Conservation (phyloP, 352 stramenopile species). For the Thraustotheca clavata region DNA sequence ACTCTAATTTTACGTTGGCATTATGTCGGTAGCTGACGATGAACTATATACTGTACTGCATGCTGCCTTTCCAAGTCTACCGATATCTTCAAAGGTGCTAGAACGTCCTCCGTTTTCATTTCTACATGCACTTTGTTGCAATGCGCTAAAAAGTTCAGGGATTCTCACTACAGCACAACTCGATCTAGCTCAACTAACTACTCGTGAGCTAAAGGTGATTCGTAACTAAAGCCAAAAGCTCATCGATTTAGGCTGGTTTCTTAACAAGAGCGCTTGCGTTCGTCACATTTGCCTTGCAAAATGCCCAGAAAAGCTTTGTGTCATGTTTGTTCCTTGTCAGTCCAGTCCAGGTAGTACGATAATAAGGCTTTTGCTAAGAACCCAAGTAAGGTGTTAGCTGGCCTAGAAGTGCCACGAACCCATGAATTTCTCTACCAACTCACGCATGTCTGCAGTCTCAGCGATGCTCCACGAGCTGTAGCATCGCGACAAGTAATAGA, state of each 20-base stretch:
- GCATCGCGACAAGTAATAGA: constrained; percentile 37
- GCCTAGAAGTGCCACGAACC: constrained; percentile 51
- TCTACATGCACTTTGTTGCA: constrained; percentile 67
- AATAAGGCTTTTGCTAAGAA: neutral
- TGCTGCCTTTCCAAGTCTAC: neutral
- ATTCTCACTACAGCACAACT: constrained; percentile 66
- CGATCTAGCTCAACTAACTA: constrained; percentile 41
- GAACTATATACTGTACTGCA: neutral
- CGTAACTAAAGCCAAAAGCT: neutral
- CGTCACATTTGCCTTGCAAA: constrained; percentile 46
- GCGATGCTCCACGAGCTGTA: constrained; percentile 43
- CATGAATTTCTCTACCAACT: constrained; percentile 70
- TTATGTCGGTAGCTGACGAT: too few species aligned
- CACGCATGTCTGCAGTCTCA: constrained; percentile 45
- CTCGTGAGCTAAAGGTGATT: constrained; percentile 65
- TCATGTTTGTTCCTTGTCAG: constrained; percentile 70
- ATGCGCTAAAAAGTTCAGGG: constrained; percentile 45
- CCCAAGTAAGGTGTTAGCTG: constrained; percentile 32
- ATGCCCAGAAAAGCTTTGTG: constrained; percentile 31
- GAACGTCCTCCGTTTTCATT: constrained; percentile 71
- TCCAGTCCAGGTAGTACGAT: constrained; percentile 49
- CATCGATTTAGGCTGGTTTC: constrained; percentile 46
- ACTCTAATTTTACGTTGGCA: too few species aligned
- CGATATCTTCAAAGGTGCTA: constrained; percentile 58
- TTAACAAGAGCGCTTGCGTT: constrained; percentile 67